These are phyloP conservation scores for Colletotrichum liriopes DNA, from an alignment of 2,329 filamentous ascomycete species.

Conservation along the genomic window DNA sequence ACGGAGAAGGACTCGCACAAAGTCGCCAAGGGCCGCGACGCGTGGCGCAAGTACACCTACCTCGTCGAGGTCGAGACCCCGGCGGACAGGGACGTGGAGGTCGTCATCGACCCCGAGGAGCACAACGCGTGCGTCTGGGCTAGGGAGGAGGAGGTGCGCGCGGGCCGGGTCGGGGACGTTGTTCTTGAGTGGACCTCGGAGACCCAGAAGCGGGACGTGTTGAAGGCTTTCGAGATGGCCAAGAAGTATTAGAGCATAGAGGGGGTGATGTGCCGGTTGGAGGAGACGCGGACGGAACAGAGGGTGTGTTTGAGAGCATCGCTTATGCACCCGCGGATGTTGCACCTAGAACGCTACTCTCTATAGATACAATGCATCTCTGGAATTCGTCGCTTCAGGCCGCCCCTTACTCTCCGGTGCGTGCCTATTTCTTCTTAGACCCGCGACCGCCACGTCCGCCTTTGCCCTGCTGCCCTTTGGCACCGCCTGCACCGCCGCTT, in stretches of 20 bases:
- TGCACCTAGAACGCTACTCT: not conserved
- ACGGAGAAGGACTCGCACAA: conserved; percentile 13
- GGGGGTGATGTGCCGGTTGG: not conserved
- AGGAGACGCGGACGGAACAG: not conserved
- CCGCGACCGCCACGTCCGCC: conserved; percentile 57
- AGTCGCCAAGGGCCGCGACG: conserved; percentile 6
- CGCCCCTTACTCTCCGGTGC: not conserved
- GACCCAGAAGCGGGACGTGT: conserved; percentile 39
- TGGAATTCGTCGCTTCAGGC: not conserved
- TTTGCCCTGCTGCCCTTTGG: conserved; percentile 52
- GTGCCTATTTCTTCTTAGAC: conserved; percentile 57
- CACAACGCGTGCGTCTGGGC: conserved; percentile 58
- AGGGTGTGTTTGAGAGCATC: not conserved
- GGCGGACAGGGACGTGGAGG: conserved; percentile 6
- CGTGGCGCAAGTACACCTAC: conserved; percentile 55
- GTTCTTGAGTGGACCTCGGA: conserved; percentile 42
- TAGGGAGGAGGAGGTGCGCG: conserved; percentile 55
- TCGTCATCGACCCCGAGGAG: conserved; percentile 56
- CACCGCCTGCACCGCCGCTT: conserved; percentile 58
- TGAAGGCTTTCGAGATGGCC: conserved; percentile 36
- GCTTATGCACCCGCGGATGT: not conserved
- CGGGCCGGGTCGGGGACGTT: conserved; percentile 12
- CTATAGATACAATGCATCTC: not conserved
- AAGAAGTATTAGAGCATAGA: conserved; percentile 5
- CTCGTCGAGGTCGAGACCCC: conserved; percentile 51